A percentile compares a stretch with the other conserved stretches of the same genome.
These are phyloP conservation scores for Adansonia digitata DNA, from an alignment of 345 rosid species.

Conservation along the genomic window DNA sequence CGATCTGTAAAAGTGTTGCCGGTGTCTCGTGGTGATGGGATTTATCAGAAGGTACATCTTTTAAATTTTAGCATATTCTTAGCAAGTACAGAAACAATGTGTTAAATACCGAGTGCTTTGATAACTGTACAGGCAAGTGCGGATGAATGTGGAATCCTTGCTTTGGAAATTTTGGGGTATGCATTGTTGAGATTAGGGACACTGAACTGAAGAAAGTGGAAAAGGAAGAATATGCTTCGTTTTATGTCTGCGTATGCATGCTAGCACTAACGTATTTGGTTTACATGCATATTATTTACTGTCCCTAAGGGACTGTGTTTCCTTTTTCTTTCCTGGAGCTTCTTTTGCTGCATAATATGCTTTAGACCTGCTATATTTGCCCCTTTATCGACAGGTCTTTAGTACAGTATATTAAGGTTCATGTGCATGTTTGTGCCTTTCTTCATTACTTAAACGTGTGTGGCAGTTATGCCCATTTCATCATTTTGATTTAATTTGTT, in stretches of 20 bases:
- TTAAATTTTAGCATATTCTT: not conserved
- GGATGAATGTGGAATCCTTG: not conserved
- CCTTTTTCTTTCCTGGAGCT: not conserved
- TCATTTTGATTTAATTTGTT: slow-evolving; percentile 12
- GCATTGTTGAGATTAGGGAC: not conserved
- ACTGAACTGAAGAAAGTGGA: not conserved
- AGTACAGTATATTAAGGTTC: not conserved
- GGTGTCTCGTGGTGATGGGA: slow-evolving; percentile 87
- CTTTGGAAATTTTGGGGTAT: not conserved
- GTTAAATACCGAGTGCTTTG: not conserved
- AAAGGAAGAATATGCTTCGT: not conserved
- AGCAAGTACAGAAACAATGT: not conserved
- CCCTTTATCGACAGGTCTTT: not conserved
- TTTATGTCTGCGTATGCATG: not conserved
- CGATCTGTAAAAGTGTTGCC: slow-evolving; percentile 87
- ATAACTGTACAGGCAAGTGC: not conserved
- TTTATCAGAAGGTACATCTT: slow-evolving; percentile 81
- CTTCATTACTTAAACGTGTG: not conserved
- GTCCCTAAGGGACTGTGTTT: not conserved
- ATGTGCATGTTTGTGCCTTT: not conserved
- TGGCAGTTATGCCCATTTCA: not conserved
- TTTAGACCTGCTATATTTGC: not conserved
- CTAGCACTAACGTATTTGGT: not conserved
- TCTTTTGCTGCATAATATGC: not conserved
- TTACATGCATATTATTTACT: not conserved